Conservation (phyloP, 208 protist species). For the Leishmania tropica region DNA sequence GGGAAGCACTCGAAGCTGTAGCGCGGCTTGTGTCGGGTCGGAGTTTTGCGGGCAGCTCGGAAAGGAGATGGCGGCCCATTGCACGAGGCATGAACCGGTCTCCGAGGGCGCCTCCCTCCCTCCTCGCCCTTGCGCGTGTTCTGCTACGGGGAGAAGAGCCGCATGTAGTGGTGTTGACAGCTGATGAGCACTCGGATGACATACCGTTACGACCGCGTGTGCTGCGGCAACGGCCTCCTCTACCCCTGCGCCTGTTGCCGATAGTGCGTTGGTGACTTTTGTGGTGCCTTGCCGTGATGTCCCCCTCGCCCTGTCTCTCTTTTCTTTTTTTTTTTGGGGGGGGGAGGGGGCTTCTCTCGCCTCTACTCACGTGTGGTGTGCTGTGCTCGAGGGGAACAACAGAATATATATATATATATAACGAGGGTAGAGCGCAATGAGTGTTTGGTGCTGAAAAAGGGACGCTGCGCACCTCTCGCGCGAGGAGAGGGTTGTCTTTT, state of each 20-base stretch:
- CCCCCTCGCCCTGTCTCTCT: too few species aligned
- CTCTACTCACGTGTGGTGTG: not conserved
- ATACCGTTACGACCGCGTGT: not conserved
- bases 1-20: slow-evolving; percentile 47
- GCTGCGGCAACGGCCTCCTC: not conserved
- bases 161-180: not conserved
- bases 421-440: not conserved
- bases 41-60: not conserved
- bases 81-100: not conserved
- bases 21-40: not conserved
- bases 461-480: not conserved
- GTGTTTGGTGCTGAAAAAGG: not conserved
- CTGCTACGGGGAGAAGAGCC: not conserved
- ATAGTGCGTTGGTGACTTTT: too few species aligned
- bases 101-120: not conserved
- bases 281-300: too few species aligned
- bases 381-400: too few species aligned
- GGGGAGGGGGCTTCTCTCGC: too few species aligned
- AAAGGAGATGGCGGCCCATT: not conserved
- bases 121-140: not conserved
- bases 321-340: not conserved
- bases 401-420: too few species aligned
- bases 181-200: not conserved
- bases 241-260: too few species aligned
- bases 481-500: not conserved